Evolutionary conservation across 2,329 filamentous ascomycete genomes (phyloP).

Genomic region (Rhynchosporium secalis): DNA sequence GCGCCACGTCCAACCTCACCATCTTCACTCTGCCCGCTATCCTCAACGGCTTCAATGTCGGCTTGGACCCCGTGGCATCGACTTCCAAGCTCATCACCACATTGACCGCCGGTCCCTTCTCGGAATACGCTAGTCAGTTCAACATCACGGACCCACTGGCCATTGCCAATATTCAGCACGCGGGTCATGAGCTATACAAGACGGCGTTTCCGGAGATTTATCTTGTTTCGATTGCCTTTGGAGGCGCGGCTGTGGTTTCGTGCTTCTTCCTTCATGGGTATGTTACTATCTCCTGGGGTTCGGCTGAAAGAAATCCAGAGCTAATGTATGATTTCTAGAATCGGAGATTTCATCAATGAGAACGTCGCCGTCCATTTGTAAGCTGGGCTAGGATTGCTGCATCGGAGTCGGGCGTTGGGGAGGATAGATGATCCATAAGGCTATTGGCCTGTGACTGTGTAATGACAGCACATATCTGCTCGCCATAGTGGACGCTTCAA

Average conservation of each 20-base stretch:
- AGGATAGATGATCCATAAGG: too few species aligned
- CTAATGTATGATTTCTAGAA: not conserved
- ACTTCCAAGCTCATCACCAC: conserved; percentile 40
- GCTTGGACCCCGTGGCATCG: conserved; percentile 19
- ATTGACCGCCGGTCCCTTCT: conserved; percentile 51
- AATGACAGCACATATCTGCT: too few species aligned
- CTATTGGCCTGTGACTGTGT: too few species aligned
- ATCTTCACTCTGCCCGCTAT: conserved; percentile 26
- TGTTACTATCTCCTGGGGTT: not conserved
- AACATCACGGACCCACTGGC: conserved; percentile 12
- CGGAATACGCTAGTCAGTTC: conserved; percentile 2
- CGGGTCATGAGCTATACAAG: conserved; percentile 57
- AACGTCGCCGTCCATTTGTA: conserved; percentile 1
- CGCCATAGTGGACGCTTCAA: too few species aligned
- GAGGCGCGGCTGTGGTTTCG: conserved; percentile 53
- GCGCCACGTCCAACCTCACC: not conserved
- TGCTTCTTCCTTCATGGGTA: conserved; percentile 51
- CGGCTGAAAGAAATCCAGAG: not conserved
- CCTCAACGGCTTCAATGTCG: conserved; percentile 29
- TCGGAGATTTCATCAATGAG: conserved; percentile 3
- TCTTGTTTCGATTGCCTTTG: conserved; percentile 62
- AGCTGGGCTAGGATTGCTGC: too few species aligned
- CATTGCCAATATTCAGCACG: conserved; percentile 49
- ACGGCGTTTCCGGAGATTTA: conserved; percentile 61
- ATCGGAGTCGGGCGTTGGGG: too few species aligned